Evolutionary conservation across 2,329 filamentous ascomycete genomes (phyloP), one percentile per base, ranked within the genome.

Genomic region (Verticillium nonalfalfae): DNA sequence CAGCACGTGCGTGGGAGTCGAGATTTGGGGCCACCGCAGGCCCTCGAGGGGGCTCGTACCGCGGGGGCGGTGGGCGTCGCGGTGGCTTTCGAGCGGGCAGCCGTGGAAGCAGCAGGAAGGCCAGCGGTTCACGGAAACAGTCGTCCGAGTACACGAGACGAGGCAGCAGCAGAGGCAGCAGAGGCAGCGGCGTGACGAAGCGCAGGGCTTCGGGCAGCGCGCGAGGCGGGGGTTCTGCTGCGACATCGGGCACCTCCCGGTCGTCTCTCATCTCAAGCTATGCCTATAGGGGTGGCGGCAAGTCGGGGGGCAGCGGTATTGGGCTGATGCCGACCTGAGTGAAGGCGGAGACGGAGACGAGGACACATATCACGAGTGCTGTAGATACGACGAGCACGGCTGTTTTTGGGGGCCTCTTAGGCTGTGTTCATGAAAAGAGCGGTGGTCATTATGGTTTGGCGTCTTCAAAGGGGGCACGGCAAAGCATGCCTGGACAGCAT

Each of bases 321-420:
- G 74, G 72, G 15, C 55, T 75, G 56, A 78, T 78, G 75, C 75
- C 76, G 14, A 56, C 74, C 57, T 77, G 66, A 72, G 36, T 56
- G 31, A 59, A 6, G n/a, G 35, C 9, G 9, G 35, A 36, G 26
- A 36, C 35, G 13, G 35, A 14, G 31, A 14, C 13, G 2, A 31
- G 26, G n/a, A 11, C 18, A 13, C 45, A n/a, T 52, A 52, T 52
- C n/a, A 18, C 18, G 11, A 11, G 21, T 10, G 11, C 13, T 52
- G 45, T 52, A 52, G 45, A 52, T 21, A 21, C 39, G 39, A n/a
- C 7, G 15, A 18, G 14, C 14, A 45, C 9, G 18, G n/a, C 21
- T 52, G 45, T 52, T 7, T 4, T 31, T 52, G 26, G n/a, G 45
- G 45, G n/a, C 6, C 45, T 52, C 10, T 3, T 9, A 18, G 11